Evolutionary conservation across 2,329 filamentous ascomycete species (phyloP), one percentile per base, ranked within the genome.

Genomic region (Aureobasidium sp.): DNA sequence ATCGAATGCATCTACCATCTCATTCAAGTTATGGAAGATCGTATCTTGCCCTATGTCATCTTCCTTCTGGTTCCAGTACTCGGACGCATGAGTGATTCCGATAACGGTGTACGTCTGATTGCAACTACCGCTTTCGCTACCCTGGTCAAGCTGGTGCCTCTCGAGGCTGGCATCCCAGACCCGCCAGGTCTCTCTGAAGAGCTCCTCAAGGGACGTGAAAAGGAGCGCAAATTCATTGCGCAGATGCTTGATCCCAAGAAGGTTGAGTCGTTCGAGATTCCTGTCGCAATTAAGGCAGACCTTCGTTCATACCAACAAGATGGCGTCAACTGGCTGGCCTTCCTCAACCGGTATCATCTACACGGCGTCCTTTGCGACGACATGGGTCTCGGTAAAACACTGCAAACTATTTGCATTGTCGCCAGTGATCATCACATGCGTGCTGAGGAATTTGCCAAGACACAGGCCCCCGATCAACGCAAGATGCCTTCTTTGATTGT

Each of bases 281-380:
- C 94, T 0, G 94, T 99, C 47, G 89, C 91, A 5, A 99, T 99
- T 79, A 97, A 97, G 75, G 95, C 94, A 0, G 91, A 96, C 69
- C 83, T 99, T 57, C 90, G 94, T 65, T 96, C 92, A 0, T 99
- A 99, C 72, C 95, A 99, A 74, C 94, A 99, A 74, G 94, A 99
- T 59, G 94, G 94, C 72, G 93, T 99, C 71, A 99, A 99, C 72
- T 99, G 94, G 94, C 84, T 99, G 57, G 87, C 95, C 62, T 99
- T 99, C 77, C 86, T 99, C 67, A 99, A 99, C 73, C 92, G 92
- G 62, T 99, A 97, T 72, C 93, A 99, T 69, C 84, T 99, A 1
- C 95, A 99, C 69, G 94, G 94, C 53, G 97, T 99, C 74, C 89
- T 99, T 63, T 99, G 94, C 72, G 94, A 99, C 70, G 94, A 99